These are phyloP conservation scores for Ophiostoma ips DNA, from an alignment of 2,329 filamentous ascomycete species.

Conservation along the genomic window DNA sequence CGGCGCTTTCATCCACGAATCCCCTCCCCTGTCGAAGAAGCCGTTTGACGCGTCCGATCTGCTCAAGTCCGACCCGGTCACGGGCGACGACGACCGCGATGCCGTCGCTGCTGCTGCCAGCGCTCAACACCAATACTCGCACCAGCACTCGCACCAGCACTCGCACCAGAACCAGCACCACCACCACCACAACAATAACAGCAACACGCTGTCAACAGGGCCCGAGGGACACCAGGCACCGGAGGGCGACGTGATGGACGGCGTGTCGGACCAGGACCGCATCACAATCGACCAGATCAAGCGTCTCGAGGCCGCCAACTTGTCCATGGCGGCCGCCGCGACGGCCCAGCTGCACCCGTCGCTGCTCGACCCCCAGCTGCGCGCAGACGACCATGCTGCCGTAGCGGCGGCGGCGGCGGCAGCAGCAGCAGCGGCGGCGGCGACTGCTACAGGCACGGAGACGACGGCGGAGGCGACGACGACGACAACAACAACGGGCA, in stretches of 20 bases:
- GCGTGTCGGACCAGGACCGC: constrained; percentile 7
- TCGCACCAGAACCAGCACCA: too few relatives aligned
- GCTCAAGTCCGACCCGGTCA: constrained; percentile 4
- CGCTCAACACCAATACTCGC: too few relatives aligned
- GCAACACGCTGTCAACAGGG: not conserved
- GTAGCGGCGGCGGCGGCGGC: not conserved
- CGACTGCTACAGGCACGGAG: constrained; percentile 13
- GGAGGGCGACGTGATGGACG: constrained; percentile 1
- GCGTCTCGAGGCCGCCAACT: constrained; percentile 33
- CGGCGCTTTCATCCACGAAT: not conserved
- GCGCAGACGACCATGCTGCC: constrained; percentile 15
- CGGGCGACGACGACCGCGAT: not conserved
- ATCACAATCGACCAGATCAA: constrained; percentile 30
- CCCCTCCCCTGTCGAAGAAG: not conserved
- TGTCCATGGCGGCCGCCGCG: constrained; percentile 43
- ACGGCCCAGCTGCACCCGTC: constrained; percentile 40
- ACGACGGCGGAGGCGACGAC: constrained; percentile 11
- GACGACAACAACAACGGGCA: not conserved
- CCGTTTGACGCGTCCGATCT: constrained; percentile 6
- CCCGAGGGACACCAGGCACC: not conserved
- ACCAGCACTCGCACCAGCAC: too few relatives aligned
- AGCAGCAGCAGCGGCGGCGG: not conserved
- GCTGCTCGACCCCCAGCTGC: constrained; percentile 35
- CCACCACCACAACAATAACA: not conserved
- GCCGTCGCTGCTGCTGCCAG: too few relatives aligned